Conservation (phyloP, 2,329 filamentous ascomycete species). For the Epichloe aotearoae region DNA sequence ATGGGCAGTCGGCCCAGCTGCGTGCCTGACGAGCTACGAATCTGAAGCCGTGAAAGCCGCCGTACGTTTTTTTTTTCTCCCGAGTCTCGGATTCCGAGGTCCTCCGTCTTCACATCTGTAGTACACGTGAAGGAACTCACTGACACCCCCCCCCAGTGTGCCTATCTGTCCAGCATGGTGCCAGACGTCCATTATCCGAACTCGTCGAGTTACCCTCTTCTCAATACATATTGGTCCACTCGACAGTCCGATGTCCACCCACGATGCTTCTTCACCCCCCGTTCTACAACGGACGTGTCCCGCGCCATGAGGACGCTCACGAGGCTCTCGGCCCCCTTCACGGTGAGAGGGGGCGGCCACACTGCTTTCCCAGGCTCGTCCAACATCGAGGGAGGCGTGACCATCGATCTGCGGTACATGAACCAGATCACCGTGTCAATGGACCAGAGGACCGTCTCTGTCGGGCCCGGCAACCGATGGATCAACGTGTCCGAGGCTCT, state of each 20-base stretch:
- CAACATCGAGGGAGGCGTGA: slow-evolving; percentile 16
- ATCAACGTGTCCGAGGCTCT: slow-evolving; percentile 11
- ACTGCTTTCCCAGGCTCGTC: slow-evolving; percentile 15
- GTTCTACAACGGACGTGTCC: slow-evolving; percentile 14
- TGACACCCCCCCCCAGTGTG: slow-evolving; percentile 6
- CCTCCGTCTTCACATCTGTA: no score
- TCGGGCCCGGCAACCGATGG: slow-evolving; percentile 13
- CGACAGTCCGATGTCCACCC: slow-evolving; percentile 10
- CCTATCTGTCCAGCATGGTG: neutral
- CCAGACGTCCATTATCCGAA: neutral
- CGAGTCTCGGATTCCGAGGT: no score
- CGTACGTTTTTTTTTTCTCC: no score
- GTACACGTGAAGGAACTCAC: no score
- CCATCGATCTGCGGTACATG: slow-evolving; percentile 14
- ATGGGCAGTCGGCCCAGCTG: no score
- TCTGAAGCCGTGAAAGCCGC: no score
- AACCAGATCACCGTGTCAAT: slow-evolving; percentile 11
- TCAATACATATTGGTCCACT: slow-evolving; percentile 12
- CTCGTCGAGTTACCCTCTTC: neutral
- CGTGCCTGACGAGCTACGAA: no score
- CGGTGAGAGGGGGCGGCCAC: slow-evolving; percentile 22
- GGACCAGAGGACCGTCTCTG: slow-evolving; percentile 6
- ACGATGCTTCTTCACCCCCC: slow-evolving; percentile 14
- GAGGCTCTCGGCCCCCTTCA: slow-evolving; percentile 17
- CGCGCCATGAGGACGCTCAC: slow-evolving; percentile 13